A percentile compares a stretch with the other conserved stretches of the same genome.
Conservation (phyloP, 805 yeast genomes). For the Kuraishia cidri region DNA sequence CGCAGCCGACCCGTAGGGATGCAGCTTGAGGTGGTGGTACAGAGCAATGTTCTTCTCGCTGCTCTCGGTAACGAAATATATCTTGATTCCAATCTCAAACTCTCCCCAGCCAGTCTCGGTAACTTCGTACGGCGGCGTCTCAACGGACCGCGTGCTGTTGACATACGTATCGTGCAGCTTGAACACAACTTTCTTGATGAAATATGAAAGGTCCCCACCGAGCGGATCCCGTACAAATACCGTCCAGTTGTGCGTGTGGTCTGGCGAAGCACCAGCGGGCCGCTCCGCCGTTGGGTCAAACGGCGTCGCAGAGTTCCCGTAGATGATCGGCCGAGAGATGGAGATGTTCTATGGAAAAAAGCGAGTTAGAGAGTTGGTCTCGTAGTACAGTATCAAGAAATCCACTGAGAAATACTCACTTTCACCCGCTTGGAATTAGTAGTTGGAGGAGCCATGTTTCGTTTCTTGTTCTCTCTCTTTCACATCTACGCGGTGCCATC, state of each 20-base stretch:
- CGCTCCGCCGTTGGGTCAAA: constrained; percentile 38
- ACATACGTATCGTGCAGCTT: constrained; percentile 93
- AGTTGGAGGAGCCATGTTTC: constrained; percentile 21
- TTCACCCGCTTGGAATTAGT: constrained; percentile 20
- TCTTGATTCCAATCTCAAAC: constrained; percentile 83
- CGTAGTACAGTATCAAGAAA: too few species aligned
- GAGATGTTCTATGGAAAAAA: constrained; percentile 51
- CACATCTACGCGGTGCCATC: neutral
- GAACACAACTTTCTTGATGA: constrained; percentile 85
- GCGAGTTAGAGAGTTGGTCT: constrained; percentile 2
- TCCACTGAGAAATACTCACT: too few species aligned
- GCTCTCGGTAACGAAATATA: constrained; percentile 80
- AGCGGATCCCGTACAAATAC: constrained; percentile 79
- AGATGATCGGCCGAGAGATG: constrained; percentile 68
- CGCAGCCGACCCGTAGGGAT: constrained; percentile 48
- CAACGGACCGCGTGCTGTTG: constrained; percentile 78
- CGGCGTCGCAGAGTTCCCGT: constrained; percentile 76
- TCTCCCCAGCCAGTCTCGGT: constrained; percentile 99
- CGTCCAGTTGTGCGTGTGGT: constrained; percentile 96
- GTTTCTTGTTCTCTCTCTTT: constrained; percentile 1
- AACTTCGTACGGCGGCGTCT: constrained; percentile 87
- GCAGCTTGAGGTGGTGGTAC: constrained; percentile 85
- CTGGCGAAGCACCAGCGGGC: constrained; percentile 62
- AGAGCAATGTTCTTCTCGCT: constrained; percentile 81
- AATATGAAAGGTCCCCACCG: constrained; percentile 70